Evolutionary conservation across 306 rosid species (phyloP).

Genomic region (Albizia julibrissin): DNA sequence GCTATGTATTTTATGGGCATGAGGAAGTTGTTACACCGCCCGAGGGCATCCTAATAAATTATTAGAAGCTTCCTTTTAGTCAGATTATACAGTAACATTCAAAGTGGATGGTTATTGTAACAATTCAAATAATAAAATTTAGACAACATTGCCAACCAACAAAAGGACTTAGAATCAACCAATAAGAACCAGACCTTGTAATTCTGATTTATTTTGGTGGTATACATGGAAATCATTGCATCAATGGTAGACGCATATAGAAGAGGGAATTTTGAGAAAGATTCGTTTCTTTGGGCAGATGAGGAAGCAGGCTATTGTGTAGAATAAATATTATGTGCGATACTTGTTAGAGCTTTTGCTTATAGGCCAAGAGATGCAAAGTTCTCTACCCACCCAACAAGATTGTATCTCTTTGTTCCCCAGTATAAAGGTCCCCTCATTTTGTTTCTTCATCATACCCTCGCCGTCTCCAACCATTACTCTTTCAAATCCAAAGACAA

Average conservation of each 20-base stretch:
- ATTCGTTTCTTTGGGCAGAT: constrained; percentile 43
- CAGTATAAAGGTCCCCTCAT: constrained; percentile 17
- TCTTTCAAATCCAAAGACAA: neutral
- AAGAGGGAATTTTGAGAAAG: neutral
- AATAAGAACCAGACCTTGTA: neutral
- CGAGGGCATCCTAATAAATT: neutral
- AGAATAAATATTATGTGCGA: neutral
- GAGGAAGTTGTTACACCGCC: too few species aligned
- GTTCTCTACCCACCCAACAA: constrained; percentile 46
- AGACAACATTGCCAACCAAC: neutral
- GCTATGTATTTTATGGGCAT: too few species aligned
- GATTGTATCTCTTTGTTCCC: constrained; percentile 32
- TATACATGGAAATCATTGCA: neutral
- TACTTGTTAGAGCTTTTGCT: constrained; percentile 32
- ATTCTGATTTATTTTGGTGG: neutral
- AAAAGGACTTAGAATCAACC: too few species aligned
- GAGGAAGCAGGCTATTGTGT: neutral
- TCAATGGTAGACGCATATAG: neutral
- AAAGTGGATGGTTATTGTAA: neutral
- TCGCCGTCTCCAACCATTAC: neutral
- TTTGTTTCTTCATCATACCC: neutral
- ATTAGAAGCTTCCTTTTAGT: neutral
- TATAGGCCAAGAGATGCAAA: constrained; percentile 47
- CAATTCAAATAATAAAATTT: too few species aligned
- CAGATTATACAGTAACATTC: neutral